A percentile compares a stretch with the other conserved stretches of the same genome.
Evolutionary conservation across 495 filamentous ascomycete genomes (phyloP).

Genomic region (Penicillium fimorum): DNA sequence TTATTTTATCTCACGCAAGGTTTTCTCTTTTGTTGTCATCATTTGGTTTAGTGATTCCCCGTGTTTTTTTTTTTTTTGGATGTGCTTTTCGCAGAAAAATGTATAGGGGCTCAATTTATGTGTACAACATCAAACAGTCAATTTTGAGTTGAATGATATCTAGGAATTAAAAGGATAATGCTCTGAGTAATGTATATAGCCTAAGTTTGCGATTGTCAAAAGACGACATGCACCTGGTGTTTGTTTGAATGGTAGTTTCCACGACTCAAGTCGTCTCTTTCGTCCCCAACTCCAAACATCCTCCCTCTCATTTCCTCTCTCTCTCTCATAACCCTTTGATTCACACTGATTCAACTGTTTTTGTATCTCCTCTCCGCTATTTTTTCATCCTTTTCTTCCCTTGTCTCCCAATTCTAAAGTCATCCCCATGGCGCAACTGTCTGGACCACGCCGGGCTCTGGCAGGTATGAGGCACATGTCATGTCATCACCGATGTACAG

Average conservation of each 20-base stretch:
- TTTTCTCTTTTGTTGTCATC: background rate
- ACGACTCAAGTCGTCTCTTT: background rate
- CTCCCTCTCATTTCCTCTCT: background rate
- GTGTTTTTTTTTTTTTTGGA: constrained; percentile 11
- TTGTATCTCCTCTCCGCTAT: background rate
- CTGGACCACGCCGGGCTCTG: background rate
- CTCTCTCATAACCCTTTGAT: background rate
- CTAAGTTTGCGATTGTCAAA: background rate
- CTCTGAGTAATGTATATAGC: constrained; percentile 11
- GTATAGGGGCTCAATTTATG: constrained; percentile 1
- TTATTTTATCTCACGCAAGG: background rate
- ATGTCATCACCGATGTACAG: background rate
- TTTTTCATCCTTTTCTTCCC: background rate
- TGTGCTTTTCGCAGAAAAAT: constrained; percentile 7
- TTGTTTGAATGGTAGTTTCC: background rate
- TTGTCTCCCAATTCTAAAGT: background rate
- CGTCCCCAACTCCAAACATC: background rate
- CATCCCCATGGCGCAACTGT: background rate
- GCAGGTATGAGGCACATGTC: background rate
- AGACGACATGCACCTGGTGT: background rate
- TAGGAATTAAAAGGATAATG: background rate
- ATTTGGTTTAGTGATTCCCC: constrained; percentile 19
- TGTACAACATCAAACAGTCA: constrained; percentile 10
- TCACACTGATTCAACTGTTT: background rate
- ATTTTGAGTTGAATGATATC: background rate